A percentile compares a stretch with the other conserved stretches of the same genome.
Conservation (phyloP, 1,284 basidiomycete species). For the Malassezia yamatoensis region DNA sequence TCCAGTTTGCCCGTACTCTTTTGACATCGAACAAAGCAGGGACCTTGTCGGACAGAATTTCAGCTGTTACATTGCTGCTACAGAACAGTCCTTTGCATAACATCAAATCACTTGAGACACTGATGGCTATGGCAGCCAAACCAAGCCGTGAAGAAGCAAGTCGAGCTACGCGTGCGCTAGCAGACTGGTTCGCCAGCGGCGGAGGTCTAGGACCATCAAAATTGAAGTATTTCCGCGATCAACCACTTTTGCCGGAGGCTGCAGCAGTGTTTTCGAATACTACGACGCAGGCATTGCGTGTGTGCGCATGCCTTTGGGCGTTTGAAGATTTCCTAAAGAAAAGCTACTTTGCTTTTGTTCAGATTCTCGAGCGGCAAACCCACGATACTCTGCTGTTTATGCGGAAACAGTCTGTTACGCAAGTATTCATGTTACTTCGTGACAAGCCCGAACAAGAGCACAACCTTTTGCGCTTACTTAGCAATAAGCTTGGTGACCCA, state of each 20-base stretch:
- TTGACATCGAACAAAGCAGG: conserved; percentile 36
- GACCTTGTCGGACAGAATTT: conserved; percentile 84
- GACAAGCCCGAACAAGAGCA: conserved; percentile 96
- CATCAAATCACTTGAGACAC: conserved; percentile 51
- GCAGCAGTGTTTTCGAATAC: conserved; percentile 50
- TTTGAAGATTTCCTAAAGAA: conserved; percentile 98
- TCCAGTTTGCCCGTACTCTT: conserved; percentile 42
- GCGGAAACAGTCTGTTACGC: conserved; percentile 62
- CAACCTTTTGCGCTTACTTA: conserved; percentile 78
- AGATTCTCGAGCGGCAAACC: conserved; percentile 77
- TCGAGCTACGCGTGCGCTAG: conserved; percentile 76
- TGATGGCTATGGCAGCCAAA: conserved; percentile 72
- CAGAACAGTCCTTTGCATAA: conserved; percentile 87
- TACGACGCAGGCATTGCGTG: conserved; percentile 31
- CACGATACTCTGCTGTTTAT: conserved; percentile 81
- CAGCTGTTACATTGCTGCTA: conserved; percentile 79
- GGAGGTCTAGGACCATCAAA: conserved; percentile 64
- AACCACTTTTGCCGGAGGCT: conserved; percentile 57
- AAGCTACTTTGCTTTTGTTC: conserved; percentile 84
- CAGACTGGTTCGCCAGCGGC: conserved; percentile 74
- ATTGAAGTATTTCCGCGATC: conserved; percentile 79
- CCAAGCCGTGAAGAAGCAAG: conserved; percentile 82
- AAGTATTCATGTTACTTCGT: conserved; percentile 66
- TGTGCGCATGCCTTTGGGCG: conserved; percentile 69
- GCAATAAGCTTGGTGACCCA: conserved; percentile 74